These are phyloP conservation scores for Fusarium marasasianum DNA, from an alignment of 2,329 filamentous ascomycete species.

Conservation along the genomic window DNA sequence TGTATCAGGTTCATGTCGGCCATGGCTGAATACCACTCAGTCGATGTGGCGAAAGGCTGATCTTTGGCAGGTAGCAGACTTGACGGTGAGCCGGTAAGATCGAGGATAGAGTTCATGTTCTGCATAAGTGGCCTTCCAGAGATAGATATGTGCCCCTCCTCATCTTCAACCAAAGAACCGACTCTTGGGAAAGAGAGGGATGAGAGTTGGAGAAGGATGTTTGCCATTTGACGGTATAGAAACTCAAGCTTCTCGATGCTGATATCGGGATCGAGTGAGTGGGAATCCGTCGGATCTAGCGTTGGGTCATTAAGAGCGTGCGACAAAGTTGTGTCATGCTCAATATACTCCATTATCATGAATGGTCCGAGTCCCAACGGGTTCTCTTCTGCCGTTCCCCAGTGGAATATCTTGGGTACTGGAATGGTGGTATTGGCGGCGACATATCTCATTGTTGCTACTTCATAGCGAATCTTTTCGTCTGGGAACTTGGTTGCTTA, in stretches of 20 bases:
- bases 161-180: not conserved
- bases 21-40: not conserved
- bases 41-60: not conserved
- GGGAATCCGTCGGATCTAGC: not conserved
- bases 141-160: fast-evolving
- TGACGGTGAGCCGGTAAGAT: not conserved
- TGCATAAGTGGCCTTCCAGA: not conserved
- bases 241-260: not conserved
- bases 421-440: not conserved
- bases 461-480: not conserved
- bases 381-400: not conserved
- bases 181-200: not conserved
- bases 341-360: not conserved
- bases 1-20: not conserved
- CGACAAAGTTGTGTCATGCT: fast-evolving
- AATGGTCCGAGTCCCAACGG: not conserved
- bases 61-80: not conserved
- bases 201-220: not conserved
- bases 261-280: fast-evolving
- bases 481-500: not conserved
- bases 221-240: not conserved
- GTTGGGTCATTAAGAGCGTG: not conserved
- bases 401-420: not conserved
- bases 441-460: not conserved
- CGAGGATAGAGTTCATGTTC: not conserved